Evolutionary conservation across 768 basidiomycete species (phyloP), one percentile per base, ranked within the genome.

Genomic region (Serendipita vermifera): DNA sequence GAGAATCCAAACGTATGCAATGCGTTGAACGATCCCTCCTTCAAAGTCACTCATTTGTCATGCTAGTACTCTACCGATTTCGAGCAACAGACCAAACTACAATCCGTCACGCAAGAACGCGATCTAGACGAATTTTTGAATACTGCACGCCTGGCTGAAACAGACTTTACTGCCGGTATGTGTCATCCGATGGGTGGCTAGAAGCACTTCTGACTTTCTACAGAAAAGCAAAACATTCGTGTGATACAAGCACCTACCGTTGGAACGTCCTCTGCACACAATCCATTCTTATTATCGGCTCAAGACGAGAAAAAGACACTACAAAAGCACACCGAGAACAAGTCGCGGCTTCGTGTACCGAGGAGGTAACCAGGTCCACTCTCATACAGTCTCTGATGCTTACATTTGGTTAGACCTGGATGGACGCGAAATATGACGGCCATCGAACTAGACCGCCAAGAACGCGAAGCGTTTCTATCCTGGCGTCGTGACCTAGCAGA

Each of bases 61-160:
- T 24, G 43, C 41, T 62, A 89, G 88, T 91, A 85, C 68, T 77
- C 80, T 3, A 82, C 86, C 2, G 90, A 94, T 63, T 53, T 81
- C 17, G 83, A 87, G 56, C 67, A 76, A 9, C 75, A 80, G 5
- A 75, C 74, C 55, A 81, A 82, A 32, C 76, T 99, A 33, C 80
- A 83, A 65, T 97, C 94, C 0, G 82, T 99, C 20, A 99, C 96
- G 0, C 93, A 98, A 70, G 94, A 99, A 71, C 74, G 81, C 56
- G 92, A 97, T 72, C 74, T 99, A 17, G 92, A 97, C 62, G 94
- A 93, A 69, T 99, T 99, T 67, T 70, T 99, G 56, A 93, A 81
- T 65, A 96, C 89, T 11, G 96, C 96, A 7, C 87, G 91, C 63
- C 73, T 99, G 55, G 96, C 96, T 13, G 94, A 86, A 53, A 87